A percentile compares a stretch with the other conserved stretches of the same genome.
phyloP scores from a whole-genome alignment of 2,329 filamentous ascomycete genomes.

The Sporothrix inflata region DNA sequence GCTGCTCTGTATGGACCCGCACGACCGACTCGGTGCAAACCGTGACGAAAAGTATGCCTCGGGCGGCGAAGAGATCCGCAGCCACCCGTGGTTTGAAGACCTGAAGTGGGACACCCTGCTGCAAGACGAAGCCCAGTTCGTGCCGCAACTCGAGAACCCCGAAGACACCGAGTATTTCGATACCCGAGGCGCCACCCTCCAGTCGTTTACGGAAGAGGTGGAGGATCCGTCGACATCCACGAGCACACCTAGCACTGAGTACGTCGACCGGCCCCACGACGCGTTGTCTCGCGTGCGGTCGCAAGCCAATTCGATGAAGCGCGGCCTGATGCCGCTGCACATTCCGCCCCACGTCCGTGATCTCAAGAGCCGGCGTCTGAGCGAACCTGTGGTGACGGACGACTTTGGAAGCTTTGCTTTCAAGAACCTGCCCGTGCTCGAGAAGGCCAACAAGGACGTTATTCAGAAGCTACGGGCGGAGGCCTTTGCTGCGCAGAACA shows the following conservation, averaged over 20 bases:
- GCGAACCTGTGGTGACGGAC: slow-evolving; percentile 84
- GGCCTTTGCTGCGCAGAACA: slow-evolving; percentile 71
- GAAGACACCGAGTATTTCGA: slow-evolving; percentile 99
- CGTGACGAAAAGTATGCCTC: slow-evolving; percentile 77
- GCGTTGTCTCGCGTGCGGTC: slow-evolving; percentile 86
- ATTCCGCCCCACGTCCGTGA: slow-evolving; percentile 97
- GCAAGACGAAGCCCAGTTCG: slow-evolving; percentile 95
- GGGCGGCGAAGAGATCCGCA: slow-evolving; percentile 89
- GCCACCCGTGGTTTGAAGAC: slow-evolving; percentile 83
- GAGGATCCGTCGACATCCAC: slow-evolving; percentile 84
- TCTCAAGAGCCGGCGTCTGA: slow-evolving; percentile 81
- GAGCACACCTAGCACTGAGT: slow-evolving; percentile 69
- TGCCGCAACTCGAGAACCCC: slow-evolving; percentile 87
- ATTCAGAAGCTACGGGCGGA: slow-evolving; percentile 95
- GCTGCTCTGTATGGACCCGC: slow-evolving; percentile 82
- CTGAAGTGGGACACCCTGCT: slow-evolving; percentile 88
- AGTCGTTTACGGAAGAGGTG: slow-evolving; percentile 91
- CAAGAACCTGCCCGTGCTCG: slow-evolving; percentile 94
- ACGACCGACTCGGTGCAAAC: slow-evolving; percentile 82
- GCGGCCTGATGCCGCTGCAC: slow-evolving; percentile 90
- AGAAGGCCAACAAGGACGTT: slow-evolving; percentile 98
- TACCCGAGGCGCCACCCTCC: slow-evolving; percentile 83
- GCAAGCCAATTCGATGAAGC: slow-evolving; percentile 85
- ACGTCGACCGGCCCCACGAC: slow-evolving; percentile 89
- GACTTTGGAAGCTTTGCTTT: slow-evolving; percentile 97